Evolutionary conservation across 306 rosid genomes (phyloP), one percentile per base, ranked within the genome.

Genomic region (Hylodesmum podocarpum): DNA sequence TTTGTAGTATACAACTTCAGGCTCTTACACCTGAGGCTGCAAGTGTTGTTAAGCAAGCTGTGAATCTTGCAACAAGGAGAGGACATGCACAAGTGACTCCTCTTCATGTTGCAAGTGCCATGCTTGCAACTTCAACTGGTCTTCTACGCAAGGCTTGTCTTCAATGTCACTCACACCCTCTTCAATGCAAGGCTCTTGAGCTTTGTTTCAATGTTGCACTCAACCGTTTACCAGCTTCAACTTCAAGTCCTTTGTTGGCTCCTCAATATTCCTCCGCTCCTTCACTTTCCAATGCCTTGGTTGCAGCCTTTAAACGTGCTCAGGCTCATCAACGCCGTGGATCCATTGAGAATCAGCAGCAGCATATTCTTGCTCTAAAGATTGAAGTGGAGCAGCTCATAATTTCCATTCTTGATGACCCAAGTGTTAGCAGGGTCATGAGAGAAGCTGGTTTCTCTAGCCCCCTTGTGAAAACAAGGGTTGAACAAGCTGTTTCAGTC

Each of bases 251-350:
- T 0, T 80, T 93, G 8, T 70, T 93, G 16, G 95, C 88, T 10
- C 86, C 93, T 19, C 98, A 91, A 28, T 89, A 87, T 16, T 81
- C 86, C 9, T 65, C 84, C 10, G 63, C 81, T 13, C 97, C 98
- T 61, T 87, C 89, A 8, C 93, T 91, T 31, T 93, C 98, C 46
- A 93, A 93, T 43, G 98, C 98, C 37, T 67, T 93, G 75, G 91
- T 93, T 16, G 98, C 98, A 0, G 98, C 98, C 22, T 93, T 93
- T 82, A 93, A 93, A 73, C 88, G 98, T 3, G 98, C 97, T 25
- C 98, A 93, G 80, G 96, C 98, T 34, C 98, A 93, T 78, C 98
- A 93, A 13, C 86, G 97, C 12, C 98, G 98, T 0, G 98, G 98
- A 64, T 85, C 98, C 0, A 81, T 91, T 8, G 98, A 93, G 68